These are phyloP conservation scores for Aspergillus persii DNA, from an alignment of 2,329 filamentous ascomycete species.

Conservation along the genomic window DNA sequence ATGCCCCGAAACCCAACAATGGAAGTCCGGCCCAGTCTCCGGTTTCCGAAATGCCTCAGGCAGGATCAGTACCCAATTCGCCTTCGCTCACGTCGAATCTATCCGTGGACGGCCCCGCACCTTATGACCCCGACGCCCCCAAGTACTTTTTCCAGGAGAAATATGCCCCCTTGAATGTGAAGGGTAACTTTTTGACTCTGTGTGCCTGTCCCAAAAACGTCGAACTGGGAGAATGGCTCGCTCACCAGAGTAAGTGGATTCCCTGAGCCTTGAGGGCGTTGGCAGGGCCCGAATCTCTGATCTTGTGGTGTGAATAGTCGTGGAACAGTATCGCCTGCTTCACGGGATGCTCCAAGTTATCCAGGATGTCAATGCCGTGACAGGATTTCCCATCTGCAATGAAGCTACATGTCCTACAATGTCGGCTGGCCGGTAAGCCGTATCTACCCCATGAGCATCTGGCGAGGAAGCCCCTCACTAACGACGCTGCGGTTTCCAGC, in stretches of 20 bases:
- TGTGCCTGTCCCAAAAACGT: constrained; percentile 91
- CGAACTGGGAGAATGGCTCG: constrained; percentile 92
- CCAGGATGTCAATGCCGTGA: constrained; percentile 78
- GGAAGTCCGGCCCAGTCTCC: constrained; percentile 32
- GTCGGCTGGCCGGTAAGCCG: constrained; percentile 84
- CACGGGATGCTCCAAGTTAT: constrained; percentile 87
- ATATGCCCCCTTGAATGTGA: constrained; percentile 79
- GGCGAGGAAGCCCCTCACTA: constrained; percentile 8
- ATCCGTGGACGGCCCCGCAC: constrained; percentile 35
- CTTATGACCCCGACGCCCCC: constrained; percentile 42
- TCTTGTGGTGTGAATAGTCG: constrained; percentile 55
- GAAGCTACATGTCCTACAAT: constrained; percentile 80
- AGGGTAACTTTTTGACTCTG: constrained; percentile 95
- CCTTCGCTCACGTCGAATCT: constrained; percentile 39
- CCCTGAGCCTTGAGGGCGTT: not conserved
- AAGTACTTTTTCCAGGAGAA: constrained; percentile 54
- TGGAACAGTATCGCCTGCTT: constrained; percentile 86
- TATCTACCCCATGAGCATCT: not conserved
- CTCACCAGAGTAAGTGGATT: constrained; percentile 73
- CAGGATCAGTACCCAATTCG: constrained; percentile 36
- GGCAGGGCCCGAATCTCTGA: not conserved
- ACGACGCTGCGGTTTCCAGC: constrained; percentile 46
- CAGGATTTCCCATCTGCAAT: constrained; percentile 77
- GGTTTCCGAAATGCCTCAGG: constrained; percentile 28
- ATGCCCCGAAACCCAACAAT: constrained; percentile 40